phyloP scores from a whole-genome alignment of 2,329 filamentous ascomycete species.

The Fusarium sp. region DNA sequence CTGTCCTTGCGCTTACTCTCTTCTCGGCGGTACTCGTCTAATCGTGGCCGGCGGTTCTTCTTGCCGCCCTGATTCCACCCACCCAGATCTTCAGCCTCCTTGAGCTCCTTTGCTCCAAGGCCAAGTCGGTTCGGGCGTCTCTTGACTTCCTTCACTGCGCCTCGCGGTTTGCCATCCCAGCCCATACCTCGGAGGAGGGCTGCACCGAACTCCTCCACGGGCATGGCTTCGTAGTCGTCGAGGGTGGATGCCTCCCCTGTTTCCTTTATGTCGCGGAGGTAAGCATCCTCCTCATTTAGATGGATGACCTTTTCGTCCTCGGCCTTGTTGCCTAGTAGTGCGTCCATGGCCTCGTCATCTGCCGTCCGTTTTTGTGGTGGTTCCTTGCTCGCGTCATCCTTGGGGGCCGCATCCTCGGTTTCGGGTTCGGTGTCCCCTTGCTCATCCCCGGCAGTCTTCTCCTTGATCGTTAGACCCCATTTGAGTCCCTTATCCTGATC shows the following conservation, averaged over 20 bases:
- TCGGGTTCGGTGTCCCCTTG: constrained; percentile 41
- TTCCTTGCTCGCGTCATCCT: constrained; percentile 13
- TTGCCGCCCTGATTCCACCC: constrained; percentile 81
- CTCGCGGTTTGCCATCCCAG: constrained; percentile 79
- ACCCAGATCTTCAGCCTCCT: constrained; percentile 78
- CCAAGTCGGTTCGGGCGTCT: constrained; percentile 85
- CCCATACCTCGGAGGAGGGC: constrained; percentile 94
- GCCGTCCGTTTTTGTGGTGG: constrained; percentile 37
- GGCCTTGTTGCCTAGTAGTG: constrained; percentile 69
- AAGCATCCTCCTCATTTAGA: constrained; percentile 74
- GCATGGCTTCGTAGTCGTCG: constrained; percentile 88
- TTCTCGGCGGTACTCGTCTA: constrained; percentile 63
- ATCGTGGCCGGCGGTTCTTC: constrained; percentile 55
- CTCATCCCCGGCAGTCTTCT: constrained; percentile 68
- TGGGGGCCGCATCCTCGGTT: constrained; percentile 6
- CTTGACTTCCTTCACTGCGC: constrained; percentile 71
- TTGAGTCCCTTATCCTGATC: constrained; percentile 66
- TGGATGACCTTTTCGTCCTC: constrained; percentile 64
- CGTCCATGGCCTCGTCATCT: constrained; percentile 71
- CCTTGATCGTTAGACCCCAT: constrained; percentile 63
- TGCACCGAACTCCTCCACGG: constrained; percentile 94
- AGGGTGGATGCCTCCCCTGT: constrained; percentile 82
- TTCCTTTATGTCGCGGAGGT: constrained; percentile 74
- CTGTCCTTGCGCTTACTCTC: constrained; percentile 58
- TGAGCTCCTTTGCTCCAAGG: constrained; percentile 86